These are phyloP conservation scores for Adiantum capillusveneris DNA, from an alignment of 75 land plant species.

Conservation along the genomic window DNA sequence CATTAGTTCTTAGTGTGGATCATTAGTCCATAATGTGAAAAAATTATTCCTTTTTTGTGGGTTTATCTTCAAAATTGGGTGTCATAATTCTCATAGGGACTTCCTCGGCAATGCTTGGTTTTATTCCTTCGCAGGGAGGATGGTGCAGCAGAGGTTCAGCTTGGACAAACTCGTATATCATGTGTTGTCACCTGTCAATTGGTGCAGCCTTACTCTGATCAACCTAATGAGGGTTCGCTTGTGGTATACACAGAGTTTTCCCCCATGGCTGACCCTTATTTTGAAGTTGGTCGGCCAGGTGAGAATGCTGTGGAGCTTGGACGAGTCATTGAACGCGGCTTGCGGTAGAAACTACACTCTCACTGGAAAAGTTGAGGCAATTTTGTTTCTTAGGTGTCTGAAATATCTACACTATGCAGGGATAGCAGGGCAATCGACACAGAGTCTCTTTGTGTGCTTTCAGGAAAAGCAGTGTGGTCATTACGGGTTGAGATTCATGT, in stretches of 20 bases:
- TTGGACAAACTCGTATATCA: slow-evolving; percentile 82
- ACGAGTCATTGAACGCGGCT: slow-evolving; percentile 77
- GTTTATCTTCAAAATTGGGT: no score
- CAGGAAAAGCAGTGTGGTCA: slow-evolving; percentile 84
- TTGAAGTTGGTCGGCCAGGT: slow-evolving; percentile 87
- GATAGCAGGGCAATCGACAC: slow-evolving; percentile 95
- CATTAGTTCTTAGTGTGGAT: no score
- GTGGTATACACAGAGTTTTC: slow-evolving; percentile 77
- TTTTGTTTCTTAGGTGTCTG: no score
- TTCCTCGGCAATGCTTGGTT: no score
- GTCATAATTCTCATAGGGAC: no score
- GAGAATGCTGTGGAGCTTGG: slow-evolving; percentile 86
- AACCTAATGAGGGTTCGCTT: slow-evolving; percentile 88
- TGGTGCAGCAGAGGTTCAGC: slow-evolving; percentile 89
- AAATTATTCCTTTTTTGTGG: no score
- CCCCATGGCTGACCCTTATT: slow-evolving; percentile 93
- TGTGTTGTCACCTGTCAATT: slow-evolving; percentile 63
- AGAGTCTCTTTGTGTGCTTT: slow-evolving; percentile 82
- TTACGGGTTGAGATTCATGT: slow-evolving; percentile 78
- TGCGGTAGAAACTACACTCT: slow-evolving; percentile 61
- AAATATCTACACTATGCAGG: no score
- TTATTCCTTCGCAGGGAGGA: no score
- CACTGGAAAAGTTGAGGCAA: no score
- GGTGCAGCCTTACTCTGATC: slow-evolving; percentile 68
- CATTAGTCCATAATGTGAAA: no score